A percentile compares a stretch with the other conserved stretches of the same genome.
Conservation (phyloP, 1,284 basidiomycete genomes). For the Amylostereum areolatum region DNA sequence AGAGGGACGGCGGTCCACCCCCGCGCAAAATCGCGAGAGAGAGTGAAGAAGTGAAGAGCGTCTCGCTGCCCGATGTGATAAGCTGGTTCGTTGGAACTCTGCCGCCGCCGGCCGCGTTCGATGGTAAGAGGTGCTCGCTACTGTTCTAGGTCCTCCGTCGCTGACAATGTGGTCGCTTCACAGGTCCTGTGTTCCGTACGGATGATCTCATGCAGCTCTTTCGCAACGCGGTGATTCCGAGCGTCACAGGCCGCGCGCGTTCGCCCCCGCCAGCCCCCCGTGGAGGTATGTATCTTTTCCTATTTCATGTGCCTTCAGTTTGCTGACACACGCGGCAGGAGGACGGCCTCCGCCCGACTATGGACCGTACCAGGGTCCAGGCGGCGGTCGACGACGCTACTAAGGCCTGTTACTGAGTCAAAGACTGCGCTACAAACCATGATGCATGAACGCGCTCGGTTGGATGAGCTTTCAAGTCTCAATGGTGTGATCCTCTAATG, state of each 20-base stretch:
- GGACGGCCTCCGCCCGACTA: slow-evolving; percentile 41
- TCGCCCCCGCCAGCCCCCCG: slow-evolving; percentile 46
- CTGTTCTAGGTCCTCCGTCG: too few species aligned
- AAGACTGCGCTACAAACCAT: too few species aligned
- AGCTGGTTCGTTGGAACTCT: slow-evolving; percentile 79
- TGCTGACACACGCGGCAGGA: slow-evolving; percentile 12
- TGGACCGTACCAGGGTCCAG: slow-evolving; percentile 35
- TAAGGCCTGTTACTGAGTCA: too few species aligned
- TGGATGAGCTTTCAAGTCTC: too few species aligned
- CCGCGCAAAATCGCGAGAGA: slow-evolving; percentile 36
- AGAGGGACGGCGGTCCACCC: slow-evolving; percentile 31
- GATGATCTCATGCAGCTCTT: slow-evolving; percentile 83
- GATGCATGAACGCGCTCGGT: too few species aligned
- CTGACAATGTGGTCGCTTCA: slow-evolving; percentile 8
- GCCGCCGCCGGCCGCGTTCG: slow-evolving; percentile 66
- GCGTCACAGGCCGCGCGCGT: slow-evolving; percentile 35
- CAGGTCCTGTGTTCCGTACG: slow-evolving; percentile 81
- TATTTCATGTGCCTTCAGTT: neutral
- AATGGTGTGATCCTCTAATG: too few species aligned
- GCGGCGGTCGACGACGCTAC: slow-evolving; percentile 21
- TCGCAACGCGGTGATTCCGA: slow-evolving; percentile 71
- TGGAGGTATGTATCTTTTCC: slow-evolving; percentile 23
- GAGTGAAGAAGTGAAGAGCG: slow-evolving; percentile 45
- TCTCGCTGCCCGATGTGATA: slow-evolving; percentile 62
- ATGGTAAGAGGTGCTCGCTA: too few species aligned